Evolutionary conservation across 768 basidiomycete genomes (phyloP).

Genomic region (Mycena amicta): DNA sequence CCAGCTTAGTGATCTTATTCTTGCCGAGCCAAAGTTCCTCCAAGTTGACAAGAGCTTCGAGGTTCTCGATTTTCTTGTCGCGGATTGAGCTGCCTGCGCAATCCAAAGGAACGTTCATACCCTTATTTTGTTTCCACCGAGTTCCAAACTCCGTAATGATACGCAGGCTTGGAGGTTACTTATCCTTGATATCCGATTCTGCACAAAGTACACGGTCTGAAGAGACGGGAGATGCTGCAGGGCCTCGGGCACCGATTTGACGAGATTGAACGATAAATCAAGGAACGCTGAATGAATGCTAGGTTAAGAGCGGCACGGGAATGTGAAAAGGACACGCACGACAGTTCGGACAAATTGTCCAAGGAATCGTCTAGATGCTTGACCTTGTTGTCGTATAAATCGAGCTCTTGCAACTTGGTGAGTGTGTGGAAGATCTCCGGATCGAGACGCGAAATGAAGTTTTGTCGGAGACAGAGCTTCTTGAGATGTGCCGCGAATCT

Average conservation of each 20-base stretch:
- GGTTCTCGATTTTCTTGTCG: slow-evolving; percentile 81
- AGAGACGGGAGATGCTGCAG: slow-evolving; percentile 62
- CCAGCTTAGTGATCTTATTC: slow-evolving; percentile 90
- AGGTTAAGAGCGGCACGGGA: slow-evolving; percentile 3
- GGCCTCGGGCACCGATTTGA: slow-evolving; percentile 69
- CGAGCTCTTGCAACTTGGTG: slow-evolving; percentile 80
- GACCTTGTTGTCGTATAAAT: slow-evolving; percentile 95
- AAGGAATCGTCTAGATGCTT: slow-evolving; percentile 73
- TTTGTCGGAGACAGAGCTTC: slow-evolving; percentile 85
- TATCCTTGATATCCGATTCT: slow-evolving; percentile 90
- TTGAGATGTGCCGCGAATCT: slow-evolving; percentile 73
- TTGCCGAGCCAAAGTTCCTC: slow-evolving; percentile 98
- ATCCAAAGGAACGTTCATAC: slow-evolving; percentile 44
- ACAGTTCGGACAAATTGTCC: slow-evolving; percentile 54
- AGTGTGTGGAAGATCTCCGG: slow-evolving; percentile 70
- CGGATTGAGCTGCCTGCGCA: background rate
- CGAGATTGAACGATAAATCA: slow-evolving; percentile 94
- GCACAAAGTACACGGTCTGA: slow-evolving; percentile 88
- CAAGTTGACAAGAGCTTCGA: slow-evolving; percentile 78
- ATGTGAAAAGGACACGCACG: slow-evolving; percentile 43
- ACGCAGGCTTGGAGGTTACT: slow-evolving; percentile 56
- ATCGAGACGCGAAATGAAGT: slow-evolving; percentile 73
- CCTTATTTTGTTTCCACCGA: slow-evolving; percentile 91
- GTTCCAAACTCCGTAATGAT: slow-evolving; percentile 79
- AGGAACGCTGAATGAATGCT: slow-evolving; percentile 56